A percentile compares a stretch with the other conserved stretches of the same genome.
Conservation (phyloP, 2,329 filamentous ascomycete genomes). For the Trichophyton benhamiae region DNA sequence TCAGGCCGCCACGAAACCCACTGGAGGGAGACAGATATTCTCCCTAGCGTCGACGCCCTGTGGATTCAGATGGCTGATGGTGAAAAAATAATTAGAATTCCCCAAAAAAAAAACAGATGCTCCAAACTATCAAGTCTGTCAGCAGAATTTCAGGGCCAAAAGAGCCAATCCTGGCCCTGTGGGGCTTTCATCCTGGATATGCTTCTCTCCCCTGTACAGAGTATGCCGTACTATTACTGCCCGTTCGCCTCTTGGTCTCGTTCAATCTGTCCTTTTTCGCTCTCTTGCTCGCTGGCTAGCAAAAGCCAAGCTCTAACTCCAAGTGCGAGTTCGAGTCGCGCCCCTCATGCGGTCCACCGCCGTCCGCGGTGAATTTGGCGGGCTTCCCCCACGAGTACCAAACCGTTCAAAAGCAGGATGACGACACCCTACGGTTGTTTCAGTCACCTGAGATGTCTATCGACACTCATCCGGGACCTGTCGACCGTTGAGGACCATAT, state of each 20-base stretch:
- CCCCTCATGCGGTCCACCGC: background rate
- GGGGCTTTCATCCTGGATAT: constrained; percentile 1
- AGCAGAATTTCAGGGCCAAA: constrained; percentile 1
- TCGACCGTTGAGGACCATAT: background rate
- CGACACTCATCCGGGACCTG: background rate
- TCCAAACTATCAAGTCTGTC: background rate
- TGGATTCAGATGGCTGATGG: background rate
- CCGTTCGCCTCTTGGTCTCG: constrained; percentile 1
- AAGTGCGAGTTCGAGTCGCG: background rate
- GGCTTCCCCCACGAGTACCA: background rate
- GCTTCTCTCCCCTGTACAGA: constrained; percentile 2
- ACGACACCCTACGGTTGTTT: background rate
- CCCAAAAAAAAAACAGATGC: background rate
- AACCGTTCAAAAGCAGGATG: background rate
- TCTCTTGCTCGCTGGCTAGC: background rate
- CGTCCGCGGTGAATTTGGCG: background rate
- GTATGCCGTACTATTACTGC: background rate
- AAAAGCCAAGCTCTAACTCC: background rate
- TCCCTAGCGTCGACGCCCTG: constrained; percentile 4
- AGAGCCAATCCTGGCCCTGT: constrained; percentile 1
- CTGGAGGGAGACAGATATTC: background rate
- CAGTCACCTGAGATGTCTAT: background rate
- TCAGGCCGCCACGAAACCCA: constrained; percentile 4
- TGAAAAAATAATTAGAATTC: background rate
- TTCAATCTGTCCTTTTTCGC: background rate